Base-by-base conservation (phyloP, 495 filamentous ascomycete genomes). In the Podospora pseudopauciseta region DNA sequence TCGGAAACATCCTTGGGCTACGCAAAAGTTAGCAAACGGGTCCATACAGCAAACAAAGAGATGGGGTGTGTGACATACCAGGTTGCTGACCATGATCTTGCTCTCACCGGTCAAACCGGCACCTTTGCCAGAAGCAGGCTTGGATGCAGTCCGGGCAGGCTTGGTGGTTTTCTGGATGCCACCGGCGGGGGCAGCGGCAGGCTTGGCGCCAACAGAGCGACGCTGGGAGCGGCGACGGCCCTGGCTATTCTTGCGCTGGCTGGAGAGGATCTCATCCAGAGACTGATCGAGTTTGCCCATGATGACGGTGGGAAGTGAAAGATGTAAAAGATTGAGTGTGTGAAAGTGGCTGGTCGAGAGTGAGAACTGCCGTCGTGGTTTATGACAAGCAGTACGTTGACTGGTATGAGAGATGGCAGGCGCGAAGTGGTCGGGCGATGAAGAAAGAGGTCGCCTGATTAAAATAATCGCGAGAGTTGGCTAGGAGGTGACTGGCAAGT, bases 31-130 rank as follows among this genome's bases (percentile, higher is more conserved):
- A 93, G 88, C 67, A 64, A 34, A 28, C n/a, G 63, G 23, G 23
- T 23, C 1, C 23, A 54, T 57, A 49, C 59, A 57, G 13, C 15
- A 39, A 27, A 9, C 20, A 5, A 11, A 32, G 16, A 20, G 1
- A 34, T 32, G 39, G 19, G 27, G 67, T 34, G 20, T n/a, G 70
- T n/a, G 70, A 81, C 93, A 83, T 89, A 97, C 94, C 86, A 99
- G 85, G 83, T 94, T 94, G 88, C 91, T 96, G 80, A 99, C 93
- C 79, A 97, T 89, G 83, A 98, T 95, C 82, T 97, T 98, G 86
- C 92, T 93, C 65, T 93, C 92, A 75, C 86, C 87, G 61, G 79
- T 81, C 68, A 84, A 76, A 68, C 88, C 89, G n/a, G 76, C 72
- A 65, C 73, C 74, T 70, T 80, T 81, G 72, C 86, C 88, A 62